phyloP scores from a whole-genome alignment of 345 rosid genomes.

The Clarkia xantiana region DNA sequence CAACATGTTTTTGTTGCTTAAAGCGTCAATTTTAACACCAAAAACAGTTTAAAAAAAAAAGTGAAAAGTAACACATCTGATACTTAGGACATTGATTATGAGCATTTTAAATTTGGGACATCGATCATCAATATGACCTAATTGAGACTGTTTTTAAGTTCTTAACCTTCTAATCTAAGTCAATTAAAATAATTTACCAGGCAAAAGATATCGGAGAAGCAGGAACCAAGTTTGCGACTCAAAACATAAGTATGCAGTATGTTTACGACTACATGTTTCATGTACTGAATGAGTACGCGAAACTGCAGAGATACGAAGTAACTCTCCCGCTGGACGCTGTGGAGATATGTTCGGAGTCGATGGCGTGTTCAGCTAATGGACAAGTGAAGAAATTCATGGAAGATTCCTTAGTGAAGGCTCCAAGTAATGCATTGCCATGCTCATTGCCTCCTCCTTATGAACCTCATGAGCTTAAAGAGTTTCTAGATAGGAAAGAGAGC shows the following conservation, averaged over 20 bases:
- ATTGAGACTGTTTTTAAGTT: no score
- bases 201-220: constrained; percentile 25
- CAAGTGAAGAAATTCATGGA: constrained; percentile 19
- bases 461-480: constrained; percentile 10
- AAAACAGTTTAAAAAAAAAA: no score
- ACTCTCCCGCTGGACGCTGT: constrained; percentile 21
- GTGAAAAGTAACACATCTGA: no score
- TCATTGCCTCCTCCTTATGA: constrained; percentile 25
- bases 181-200: no score
- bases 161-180: no score
- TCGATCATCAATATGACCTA: no score
- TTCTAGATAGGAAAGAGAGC: constrained; percentile 17
- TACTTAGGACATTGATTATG: no score
- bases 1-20: no score
- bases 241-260: constrained; percentile 23
- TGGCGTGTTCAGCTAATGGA: constrained; percentile 23
- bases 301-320: constrained; percentile 26
- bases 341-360: constrained; percentile 32
- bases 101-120: no score
- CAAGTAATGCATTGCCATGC: constrained; percentile 21
- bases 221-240: constrained; percentile 18
- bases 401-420: constrained; percentile 26
- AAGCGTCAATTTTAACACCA: no score
- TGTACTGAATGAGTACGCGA: constrained; percentile 25
- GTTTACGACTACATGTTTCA: constrained; percentile 45